Base-by-base conservation (phyloP, 1,139 yeast species). In the Magnusiomyces paraingens region DNA sequence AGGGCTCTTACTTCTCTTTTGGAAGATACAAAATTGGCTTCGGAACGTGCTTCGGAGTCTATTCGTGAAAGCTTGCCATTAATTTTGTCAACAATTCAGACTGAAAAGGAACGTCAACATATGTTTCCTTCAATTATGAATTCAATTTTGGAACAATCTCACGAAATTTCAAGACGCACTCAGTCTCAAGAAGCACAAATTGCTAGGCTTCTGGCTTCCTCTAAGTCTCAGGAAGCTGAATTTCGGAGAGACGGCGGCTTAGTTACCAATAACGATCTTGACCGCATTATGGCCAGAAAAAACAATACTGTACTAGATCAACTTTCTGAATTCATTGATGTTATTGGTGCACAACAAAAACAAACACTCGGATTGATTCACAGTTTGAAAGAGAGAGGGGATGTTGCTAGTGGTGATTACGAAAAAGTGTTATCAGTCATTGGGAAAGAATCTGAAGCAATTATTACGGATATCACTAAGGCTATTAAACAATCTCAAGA, bases 131-230 rank as follows among this genome's bases (percentile, higher is more conserved):
- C 58, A 36, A 52, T 64, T 20, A 53, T 55, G 8, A 54, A 57
- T 8, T 52, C 61, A 2, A 47, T 64, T 11, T 51, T 63, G 20
- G 64, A 62, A 26, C 60, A 64, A 15, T 59, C 62, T n/a, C 51
- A 57, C 35, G 52, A 54, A 14, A n/a, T 46, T 39, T 48, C 50
- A 11, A 32, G 39, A 8, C 35, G 32, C 41, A 22, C 41, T 15
- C 51, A 49, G 10, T 17, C 35, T 12, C 55, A 46, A 22, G 53
- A 52, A 21, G 20, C 47, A 12, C 47, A 48, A 14, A 41, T 48
- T 4, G 29, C 20, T 29, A 43, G 26, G 15, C 42, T 52, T 2
- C 46, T 52, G 6, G 32, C 18, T 15, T n/a, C 40, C 8, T 41
- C 49, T 11, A 51, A 52, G 20, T 21, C 32, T 3, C 54, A 52